Conservation (phyloP, 2,329 filamentous ascomycete genomes). For the Epichloe gansuensis region DNA sequence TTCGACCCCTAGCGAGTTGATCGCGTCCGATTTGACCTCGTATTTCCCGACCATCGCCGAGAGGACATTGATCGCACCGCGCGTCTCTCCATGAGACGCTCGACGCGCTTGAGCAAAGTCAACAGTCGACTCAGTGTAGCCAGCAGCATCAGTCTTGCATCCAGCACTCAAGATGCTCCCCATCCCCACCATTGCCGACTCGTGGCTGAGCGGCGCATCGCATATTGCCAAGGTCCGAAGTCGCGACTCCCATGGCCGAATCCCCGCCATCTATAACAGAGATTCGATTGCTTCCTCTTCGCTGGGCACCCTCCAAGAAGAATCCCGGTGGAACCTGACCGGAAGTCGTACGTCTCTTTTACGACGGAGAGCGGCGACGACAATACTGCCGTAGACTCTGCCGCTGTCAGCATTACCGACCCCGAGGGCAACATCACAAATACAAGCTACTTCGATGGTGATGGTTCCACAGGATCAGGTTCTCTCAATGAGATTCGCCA, state of each 20-base stretch:
- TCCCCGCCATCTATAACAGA: constrained; percentile 42
- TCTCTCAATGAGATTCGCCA: constrained; percentile 77
- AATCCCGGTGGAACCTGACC: constrained; percentile 78
- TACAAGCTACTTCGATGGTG: constrained; percentile 79
- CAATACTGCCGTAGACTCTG: constrained; percentile 22
- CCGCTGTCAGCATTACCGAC: constrained; percentile 62
- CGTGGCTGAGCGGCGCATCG: constrained; percentile 55
- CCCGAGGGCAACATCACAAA: constrained; percentile 58
- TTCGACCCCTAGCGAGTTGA: constrained; percentile 94
- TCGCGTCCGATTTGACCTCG: constrained; percentile 87
- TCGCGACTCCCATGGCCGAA: constrained; percentile 37
- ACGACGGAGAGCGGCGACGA: constrained; percentile 63
- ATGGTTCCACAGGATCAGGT: constrained; percentile 55
- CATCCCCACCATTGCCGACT: constrained; percentile 89
- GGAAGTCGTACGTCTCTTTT: constrained; percentile 92
- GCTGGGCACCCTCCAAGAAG: constrained; percentile 82
- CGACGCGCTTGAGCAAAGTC: constrained; percentile 80
- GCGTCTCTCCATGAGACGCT: constrained; percentile 80
- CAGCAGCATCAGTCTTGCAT: constrained; percentile 86
- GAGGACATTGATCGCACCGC: constrained; percentile 95
- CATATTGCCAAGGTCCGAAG: constrained; percentile 27
- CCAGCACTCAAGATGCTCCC: constrained; percentile 88
- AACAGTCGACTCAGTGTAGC: constrained; percentile 89
- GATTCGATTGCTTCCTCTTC: constrained; percentile 85
- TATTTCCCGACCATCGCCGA: constrained; percentile 94